Evolutionary conservation across 768 basidiomycete species (phyloP).

Genomic region (Boletus subparvulus): DNA sequence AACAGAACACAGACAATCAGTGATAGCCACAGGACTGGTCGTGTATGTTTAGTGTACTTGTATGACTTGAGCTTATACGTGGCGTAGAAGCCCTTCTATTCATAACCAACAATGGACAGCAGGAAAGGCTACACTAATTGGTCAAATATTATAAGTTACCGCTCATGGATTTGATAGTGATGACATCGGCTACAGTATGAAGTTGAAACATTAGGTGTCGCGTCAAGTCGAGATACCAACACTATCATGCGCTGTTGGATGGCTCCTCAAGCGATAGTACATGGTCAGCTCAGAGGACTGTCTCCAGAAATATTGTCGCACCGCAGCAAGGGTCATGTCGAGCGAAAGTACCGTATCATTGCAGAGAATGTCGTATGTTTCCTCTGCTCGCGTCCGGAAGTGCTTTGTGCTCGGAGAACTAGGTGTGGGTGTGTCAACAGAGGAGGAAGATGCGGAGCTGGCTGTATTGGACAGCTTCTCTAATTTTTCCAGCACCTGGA

Average conservation of each 20-base stretch:
- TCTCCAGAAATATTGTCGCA: constrained; percentile 88
- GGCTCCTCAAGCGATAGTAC: constrained; percentile 62
- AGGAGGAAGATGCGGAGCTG: constrained; percentile 30
- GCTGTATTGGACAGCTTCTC: constrained; percentile 50
- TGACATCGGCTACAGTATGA: background rate
- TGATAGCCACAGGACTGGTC: too few species aligned
- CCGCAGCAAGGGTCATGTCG: constrained; percentile 87
- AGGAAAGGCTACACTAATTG: background rate
- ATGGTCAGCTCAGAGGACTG: constrained; percentile 69
- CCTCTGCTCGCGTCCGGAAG: constrained; percentile 49
- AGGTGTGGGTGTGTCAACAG: constrained; percentile 40
- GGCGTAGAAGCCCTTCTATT: background rate
- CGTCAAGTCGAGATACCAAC: background rate
- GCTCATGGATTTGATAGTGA: background rate
- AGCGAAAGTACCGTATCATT: constrained; percentile 80
- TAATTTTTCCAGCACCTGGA: constrained; percentile 80
- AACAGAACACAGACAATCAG: background rate
- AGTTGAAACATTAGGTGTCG: background rate
- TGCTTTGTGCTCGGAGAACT: constrained; percentile 24
- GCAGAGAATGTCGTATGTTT: constrained; percentile 84
- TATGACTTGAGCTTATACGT: too few species aligned
- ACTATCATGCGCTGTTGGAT: background rate
- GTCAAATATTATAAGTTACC: constrained; percentile 27
- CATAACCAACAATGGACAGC: background rate
- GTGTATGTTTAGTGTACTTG: too few species aligned